Conservation (phyloP, 2,329 filamentous ascomycete genomes). For the Corniculantispora saksenae region DNA sequence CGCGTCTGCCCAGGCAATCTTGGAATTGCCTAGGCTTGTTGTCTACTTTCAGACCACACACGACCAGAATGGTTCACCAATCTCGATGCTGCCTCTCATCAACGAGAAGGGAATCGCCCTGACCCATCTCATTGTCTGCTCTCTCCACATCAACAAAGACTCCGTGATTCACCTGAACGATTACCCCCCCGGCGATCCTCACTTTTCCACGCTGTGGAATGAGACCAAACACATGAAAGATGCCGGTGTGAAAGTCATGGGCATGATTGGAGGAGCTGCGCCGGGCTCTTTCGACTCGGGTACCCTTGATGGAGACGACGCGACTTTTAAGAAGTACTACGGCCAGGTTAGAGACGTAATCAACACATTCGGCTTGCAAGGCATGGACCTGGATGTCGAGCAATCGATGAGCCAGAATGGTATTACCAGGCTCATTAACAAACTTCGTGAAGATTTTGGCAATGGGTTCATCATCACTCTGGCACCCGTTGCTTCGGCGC, state of each 20-base stretch:
- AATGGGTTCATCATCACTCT: conserved; percentile 71
- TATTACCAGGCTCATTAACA: conserved; percentile 63
- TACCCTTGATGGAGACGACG: conserved; percentile 54
- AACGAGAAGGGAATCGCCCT: conserved; percentile 43
- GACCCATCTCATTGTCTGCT: conserved; percentile 81
- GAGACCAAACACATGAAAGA: conserved; percentile 72
- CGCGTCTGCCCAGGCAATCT: conserved; percentile 19
- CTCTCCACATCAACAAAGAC: conserved; percentile 73
- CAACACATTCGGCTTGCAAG: conserved; percentile 59
- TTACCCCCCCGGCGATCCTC: conserved; percentile 62
- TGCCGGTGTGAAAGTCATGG: conserved; percentile 73
- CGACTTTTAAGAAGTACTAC: conserved; percentile 73
- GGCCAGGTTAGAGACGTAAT: conserved; percentile 65
- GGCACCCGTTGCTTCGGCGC: conserved; percentile 75
- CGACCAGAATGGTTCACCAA: conserved; percentile 38
- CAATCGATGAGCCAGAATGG: conserved; percentile 68
- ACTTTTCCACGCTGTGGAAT: conserved; percentile 72
- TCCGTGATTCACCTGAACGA: conserved; percentile 76
- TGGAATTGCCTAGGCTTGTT: conserved; percentile 42
- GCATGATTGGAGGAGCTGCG: conserved; percentile 82
- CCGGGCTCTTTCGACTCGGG: conserved; percentile 64
- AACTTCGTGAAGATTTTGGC: conserved; percentile 69
- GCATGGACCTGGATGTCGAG: conserved; percentile 76
- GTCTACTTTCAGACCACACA: conserved; percentile 55
- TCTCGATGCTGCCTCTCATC: conserved; percentile 53